Evolutionary conservation across 768 basidiomycete species (phyloP).

Genomic region (Hypholoma sublateritium): DNA sequence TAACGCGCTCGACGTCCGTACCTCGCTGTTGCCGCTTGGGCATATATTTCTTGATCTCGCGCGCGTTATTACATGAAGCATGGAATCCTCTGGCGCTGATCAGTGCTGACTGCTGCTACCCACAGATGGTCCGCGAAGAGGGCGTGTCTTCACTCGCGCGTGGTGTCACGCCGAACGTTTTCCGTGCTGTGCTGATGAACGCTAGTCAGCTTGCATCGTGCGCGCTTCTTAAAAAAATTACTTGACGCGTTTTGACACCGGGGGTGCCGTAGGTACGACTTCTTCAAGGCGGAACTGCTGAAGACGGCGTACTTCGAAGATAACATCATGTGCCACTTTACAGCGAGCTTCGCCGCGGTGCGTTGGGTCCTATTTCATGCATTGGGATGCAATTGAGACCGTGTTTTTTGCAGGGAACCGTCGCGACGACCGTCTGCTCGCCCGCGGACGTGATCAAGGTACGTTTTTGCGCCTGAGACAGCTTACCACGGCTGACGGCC

Average conservation of each 20-base stretch:
- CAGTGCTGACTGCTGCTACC: background rate
- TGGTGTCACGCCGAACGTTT: conserved; percentile 82
- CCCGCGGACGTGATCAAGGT: conserved; percentile 86
- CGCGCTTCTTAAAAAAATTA: conserved; percentile 25
- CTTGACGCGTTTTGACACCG: background rate
- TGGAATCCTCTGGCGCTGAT: background rate
- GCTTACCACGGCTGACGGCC: background rate
- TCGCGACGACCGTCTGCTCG: conserved; percentile 87
- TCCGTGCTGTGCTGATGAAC: conserved; percentile 88
- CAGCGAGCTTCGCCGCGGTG: conserved; percentile 84
- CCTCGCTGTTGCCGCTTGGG: no score
- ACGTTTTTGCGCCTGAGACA: conserved; percentile 7
- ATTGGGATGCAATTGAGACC: background rate
- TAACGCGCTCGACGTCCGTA: background rate
- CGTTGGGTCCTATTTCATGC: background rate
- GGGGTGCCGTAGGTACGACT: conserved; percentile 66
- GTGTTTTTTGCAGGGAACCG: conserved; percentile 58
- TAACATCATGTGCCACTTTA: conserved; percentile 81
- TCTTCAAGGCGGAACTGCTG: conserved; percentile 83
- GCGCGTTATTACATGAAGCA: background rate
- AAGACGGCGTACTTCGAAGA: conserved; percentile 74
- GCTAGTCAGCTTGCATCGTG: conserved; percentile 90
- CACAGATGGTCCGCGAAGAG: conserved; percentile 86
- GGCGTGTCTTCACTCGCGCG: conserved; percentile 73
- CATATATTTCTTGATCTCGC: background rate